These are phyloP conservation scores for Pseudopithomyces maydicus DNA, from an alignment of 2,329 filamentous ascomycete species.

Conservation along the genomic window DNA sequence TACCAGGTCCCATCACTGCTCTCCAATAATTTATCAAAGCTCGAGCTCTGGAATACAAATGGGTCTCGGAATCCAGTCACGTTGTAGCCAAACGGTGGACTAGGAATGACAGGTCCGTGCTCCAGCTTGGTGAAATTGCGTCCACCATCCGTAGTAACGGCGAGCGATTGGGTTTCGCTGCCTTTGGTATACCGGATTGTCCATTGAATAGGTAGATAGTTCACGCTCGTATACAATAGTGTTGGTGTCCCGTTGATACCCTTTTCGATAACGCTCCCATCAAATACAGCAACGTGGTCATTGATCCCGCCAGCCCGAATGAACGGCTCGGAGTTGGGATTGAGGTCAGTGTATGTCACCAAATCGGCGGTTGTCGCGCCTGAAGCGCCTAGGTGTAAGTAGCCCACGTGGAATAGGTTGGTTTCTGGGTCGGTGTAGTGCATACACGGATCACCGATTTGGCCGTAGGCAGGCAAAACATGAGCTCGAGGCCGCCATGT, in stretches of 20 bases:
- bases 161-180: conserved; percentile 53
- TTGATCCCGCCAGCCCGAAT: conserved; percentile 47
- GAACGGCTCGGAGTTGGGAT: conserved; percentile 32
- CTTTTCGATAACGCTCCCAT: conserved; percentile 51
- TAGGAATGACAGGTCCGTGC: conserved; percentile 46
- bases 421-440: conserved; percentile 53
- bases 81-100: conserved; percentile 47
- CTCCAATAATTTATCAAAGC: conserved; percentile 43
- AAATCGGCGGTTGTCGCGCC: conserved; percentile 48
- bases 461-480: conserved; percentile 47
- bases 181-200: conserved; percentile 53
- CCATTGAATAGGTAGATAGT: conserved; percentile 53
- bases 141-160: conserved; percentile 48
- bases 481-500: conserved; percentile 47
- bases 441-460: conserved; percentile 53
- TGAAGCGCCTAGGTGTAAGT: conserved; percentile 45
- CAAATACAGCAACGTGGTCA: conserved; percentile 53
- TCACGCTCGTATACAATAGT: conserved; percentile 53
- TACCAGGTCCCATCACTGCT: conserved; percentile 47
- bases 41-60: conserved; percentile 48
- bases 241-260: conserved; percentile 53
- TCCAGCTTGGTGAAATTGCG: conserved; percentile 48
- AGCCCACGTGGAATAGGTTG: conserved; percentile 53
- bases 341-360: conserved; percentile 49
- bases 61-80: conserved; percentile 53